A percentile compares a stretch with the other conserved stretches of the same genome.
These are phyloP conservation scores for Schwanniomyces occidentalis DNA, from an alignment of 805 yeast genomes.

Conservation along the genomic window DNA sequence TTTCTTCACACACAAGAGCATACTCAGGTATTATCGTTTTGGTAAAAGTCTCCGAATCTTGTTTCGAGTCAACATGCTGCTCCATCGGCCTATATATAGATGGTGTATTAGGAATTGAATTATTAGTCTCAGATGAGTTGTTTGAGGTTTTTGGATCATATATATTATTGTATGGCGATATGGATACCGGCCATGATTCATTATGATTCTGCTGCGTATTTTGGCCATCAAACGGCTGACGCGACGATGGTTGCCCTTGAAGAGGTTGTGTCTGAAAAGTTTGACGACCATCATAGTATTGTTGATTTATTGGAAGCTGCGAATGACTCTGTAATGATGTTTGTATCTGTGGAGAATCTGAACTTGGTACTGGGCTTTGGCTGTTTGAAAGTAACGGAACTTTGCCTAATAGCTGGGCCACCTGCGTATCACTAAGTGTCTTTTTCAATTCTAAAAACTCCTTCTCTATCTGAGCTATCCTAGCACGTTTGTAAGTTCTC, in stretches of 20 bases:
- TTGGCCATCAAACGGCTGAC: not conserved
- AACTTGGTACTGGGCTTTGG: no score
- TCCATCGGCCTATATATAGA: conserved; percentile 17
- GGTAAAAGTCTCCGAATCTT: conserved; percentile 1
- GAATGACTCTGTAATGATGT: no score
- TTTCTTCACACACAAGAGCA: conserved; percentile 58
- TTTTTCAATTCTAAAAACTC: conserved; percentile 71
- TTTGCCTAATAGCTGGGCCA: conserved; percentile 28
- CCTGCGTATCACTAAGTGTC: conserved; percentile 41
- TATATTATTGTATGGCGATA: conserved; percentile 7
- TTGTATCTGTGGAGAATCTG: no score
- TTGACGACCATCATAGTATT: no score
- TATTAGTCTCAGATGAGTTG: conserved; percentile 21
- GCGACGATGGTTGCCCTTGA: no score
- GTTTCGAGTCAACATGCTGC: not conserved
- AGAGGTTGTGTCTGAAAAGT: no score
- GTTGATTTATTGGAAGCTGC: no score
- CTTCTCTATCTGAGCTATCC: conserved; percentile 78
- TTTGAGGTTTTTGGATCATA: conserved; percentile 7
- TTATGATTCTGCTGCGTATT: not conserved
- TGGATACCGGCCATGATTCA: conserved; percentile 7
- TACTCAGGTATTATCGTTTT: conserved; percentile 13
- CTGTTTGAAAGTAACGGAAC: conserved; percentile 22
- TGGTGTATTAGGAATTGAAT: conserved; percentile 31
- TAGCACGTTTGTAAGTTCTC: conserved; percentile 85